Base-by-base conservation (phyloP, 306 rosid species). In the Ammopiptanthus mongolicus region DNA sequence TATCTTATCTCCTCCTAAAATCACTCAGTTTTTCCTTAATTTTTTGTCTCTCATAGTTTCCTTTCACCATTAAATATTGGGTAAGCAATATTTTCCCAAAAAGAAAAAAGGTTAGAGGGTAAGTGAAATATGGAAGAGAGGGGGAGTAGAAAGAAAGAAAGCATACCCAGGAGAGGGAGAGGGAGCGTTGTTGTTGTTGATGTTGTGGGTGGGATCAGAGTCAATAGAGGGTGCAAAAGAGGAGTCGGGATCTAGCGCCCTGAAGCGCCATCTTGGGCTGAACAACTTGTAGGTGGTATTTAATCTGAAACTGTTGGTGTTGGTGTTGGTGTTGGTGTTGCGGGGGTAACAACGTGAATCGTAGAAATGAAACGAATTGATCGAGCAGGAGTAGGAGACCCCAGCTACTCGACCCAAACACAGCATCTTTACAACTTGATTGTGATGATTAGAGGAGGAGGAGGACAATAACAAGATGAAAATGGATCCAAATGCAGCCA, bases 191-290 rank as follows among this genome's bases (percentile, higher is more conserved):
- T 8, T 81, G 73, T 69, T 84, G 75, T 75, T 87, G 39, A n/a
- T 37, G 12, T 8, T 81, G 73, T 93, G 93, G 5, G 86, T 10
- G 2, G 89, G 14, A 60, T 91, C 92, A 61, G 97, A 81, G 10
- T 89, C 91, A 3, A 87, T 4, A 19, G 98, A 83, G 0, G 93
- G 57, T 22, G 93, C 84, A 65, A 83, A 89, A 71, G 90, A 84
- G 61, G 88, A 78, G 2, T 85, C 86, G 0, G 93, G 67, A 0
- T 91, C 96, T 13, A 88, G 82, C 6, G 92, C 90, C 87, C 71
- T 80, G 15, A 82, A 42, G 11, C 86, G 84, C 87, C 88, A 83
- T 66, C 71, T 88, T 7, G 76, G 77, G 71, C 61, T 60, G 37
- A 73, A 46, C 55, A n/a, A n/a, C n/a, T n/a, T n/a, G n/a, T 37